A percentile compares a stretch with the other conserved stretches of the same genome.
Evolutionary conservation across 2,329 filamentous ascomycete species (phyloP).

Genomic region (Neofusicoccum sp.): DNA sequence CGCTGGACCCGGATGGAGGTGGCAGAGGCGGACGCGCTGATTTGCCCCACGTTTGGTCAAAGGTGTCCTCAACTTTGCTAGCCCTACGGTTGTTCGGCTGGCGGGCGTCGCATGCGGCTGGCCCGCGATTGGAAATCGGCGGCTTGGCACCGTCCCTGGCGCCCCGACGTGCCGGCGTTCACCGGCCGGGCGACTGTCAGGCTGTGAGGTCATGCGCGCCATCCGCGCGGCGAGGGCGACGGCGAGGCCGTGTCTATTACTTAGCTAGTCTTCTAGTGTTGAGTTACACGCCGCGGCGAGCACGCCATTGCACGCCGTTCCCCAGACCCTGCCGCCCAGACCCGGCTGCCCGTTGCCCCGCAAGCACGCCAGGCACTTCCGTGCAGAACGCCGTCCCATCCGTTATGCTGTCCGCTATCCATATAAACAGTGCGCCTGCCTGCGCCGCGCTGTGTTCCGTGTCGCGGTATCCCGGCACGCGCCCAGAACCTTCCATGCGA

Average conservation of each 20-base stretch:
- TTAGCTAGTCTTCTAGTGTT: background rate
- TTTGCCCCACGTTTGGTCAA: conserved; percentile 20
- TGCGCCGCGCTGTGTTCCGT: background rate
- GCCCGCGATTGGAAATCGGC: conserved; percentile 10
- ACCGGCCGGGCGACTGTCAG: background rate
- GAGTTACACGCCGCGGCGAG: conserved; percentile 2
- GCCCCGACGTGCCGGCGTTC: background rate
- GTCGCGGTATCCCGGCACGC: background rate
- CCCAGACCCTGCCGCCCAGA: conserved; percentile 8
- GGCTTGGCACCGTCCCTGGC: conserved; percentile 1
- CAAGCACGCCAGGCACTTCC: conserved; percentile 3
- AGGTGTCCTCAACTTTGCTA: conserved; percentile 21
- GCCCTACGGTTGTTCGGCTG: conserved; percentile 18
- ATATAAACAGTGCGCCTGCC: conserved; percentile 8
- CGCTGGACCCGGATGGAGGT: background rate
- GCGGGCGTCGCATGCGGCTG: conserved; percentile 10
- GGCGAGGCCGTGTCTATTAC: background rate
- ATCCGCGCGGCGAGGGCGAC: too few relatives aligned
- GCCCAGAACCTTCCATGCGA: conserved; percentile 7
- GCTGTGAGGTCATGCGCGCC: background rate
- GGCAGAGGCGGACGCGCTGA: background rate
- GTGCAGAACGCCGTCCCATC: conserved; percentile 17
- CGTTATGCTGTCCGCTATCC: conserved; percentile 2
- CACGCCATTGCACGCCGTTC: conserved; percentile 8
- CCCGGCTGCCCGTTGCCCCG: background rate